phyloP scores from a whole-genome alignment of 345 rosid species.

The Sisymbrium irio region DNA sequence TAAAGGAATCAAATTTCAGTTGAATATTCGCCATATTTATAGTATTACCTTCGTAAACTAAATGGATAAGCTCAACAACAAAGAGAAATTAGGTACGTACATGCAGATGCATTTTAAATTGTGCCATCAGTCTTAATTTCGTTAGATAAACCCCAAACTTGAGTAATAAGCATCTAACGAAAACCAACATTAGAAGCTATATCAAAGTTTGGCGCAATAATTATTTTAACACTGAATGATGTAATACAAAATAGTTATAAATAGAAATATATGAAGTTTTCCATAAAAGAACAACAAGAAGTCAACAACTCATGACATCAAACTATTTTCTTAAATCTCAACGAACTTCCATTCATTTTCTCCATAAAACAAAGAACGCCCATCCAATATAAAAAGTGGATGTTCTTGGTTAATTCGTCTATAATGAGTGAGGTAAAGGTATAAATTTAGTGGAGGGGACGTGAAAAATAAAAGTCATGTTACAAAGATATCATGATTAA shows the following conservation, averaged over 20 bases:
- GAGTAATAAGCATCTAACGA: background rate
- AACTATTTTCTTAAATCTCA: background rate
- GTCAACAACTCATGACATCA: conserved; percentile 3
- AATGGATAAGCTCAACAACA: conserved; percentile 1
- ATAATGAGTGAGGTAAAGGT: background rate
- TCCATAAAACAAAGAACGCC: background rate
- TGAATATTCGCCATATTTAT: background rate
- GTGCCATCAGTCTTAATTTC: background rate
- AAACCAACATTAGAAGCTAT: conserved; percentile 10
- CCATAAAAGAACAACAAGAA: background rate
- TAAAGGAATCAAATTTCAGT: background rate
- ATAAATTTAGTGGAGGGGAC: background rate
- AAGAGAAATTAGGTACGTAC: conserved; percentile 13
- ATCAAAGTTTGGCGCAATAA: conserved; percentile 11
- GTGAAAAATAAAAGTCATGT: background rate
- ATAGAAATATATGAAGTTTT: background rate
- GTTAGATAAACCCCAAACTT: conserved; percentile 5
- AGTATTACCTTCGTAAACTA: background rate
- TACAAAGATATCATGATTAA: conserved; percentile 12
- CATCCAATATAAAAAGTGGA: background rate
- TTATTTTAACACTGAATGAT: background rate
- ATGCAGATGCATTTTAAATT: background rate
- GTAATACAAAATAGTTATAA: background rate
- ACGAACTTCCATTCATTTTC: background rate
- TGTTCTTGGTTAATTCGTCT: background rate